Conservation (phyloP, 352 stramenopile genomes). For the Thraustochytrium sp. region DNA sequence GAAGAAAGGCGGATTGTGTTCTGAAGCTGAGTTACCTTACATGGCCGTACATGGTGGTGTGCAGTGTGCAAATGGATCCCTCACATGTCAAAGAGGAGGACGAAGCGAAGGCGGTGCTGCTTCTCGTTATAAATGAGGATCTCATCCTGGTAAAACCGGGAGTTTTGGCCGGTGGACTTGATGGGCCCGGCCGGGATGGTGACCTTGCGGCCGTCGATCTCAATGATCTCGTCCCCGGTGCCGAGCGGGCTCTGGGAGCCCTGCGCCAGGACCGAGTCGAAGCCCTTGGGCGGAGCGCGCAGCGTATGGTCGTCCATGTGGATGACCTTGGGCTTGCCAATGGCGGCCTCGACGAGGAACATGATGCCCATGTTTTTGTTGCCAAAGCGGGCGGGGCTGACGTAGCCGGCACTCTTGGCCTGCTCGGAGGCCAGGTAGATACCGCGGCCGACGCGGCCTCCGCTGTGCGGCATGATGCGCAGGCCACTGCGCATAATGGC, state of each 20-base stretch:
- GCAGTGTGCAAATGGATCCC: neutral
- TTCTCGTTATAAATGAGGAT: slow-evolving; percentile 52
- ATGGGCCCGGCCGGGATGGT: slow-evolving; percentile 17
- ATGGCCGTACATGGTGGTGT: neutral
- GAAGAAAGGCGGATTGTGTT: too few relatives aligned
- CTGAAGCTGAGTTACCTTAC: neutral
- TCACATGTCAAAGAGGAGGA: slow-evolving; percentile 52
- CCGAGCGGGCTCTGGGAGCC: slow-evolving; percentile 46
- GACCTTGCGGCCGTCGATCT: slow-evolving; percentile 49
- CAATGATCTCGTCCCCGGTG: slow-evolving; percentile 38
- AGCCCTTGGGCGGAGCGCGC: slow-evolving; percentile 46
- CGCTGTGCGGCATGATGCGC: slow-evolving; percentile 55
- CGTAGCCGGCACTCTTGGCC: slow-evolving; percentile 48
- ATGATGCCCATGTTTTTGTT: slow-evolving; percentile 47
- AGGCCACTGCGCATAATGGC: slow-evolving; percentile 54
- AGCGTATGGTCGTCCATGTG: slow-evolving; percentile 47
- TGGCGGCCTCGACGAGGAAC: slow-evolving; percentile 52
- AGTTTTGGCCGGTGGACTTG: neutral
- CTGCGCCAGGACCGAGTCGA: slow-evolving; percentile 52
- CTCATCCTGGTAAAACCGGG: slow-evolving; percentile 52
- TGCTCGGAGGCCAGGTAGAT: slow-evolving; percentile 55
- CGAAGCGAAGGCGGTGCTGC: slow-evolving; percentile 53
- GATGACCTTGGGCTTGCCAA: slow-evolving; percentile 52
- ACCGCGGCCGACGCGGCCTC: slow-evolving; percentile 52
- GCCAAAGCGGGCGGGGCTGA: slow-evolving; percentile 22